Conservation (phyloP, 2,329 filamentous ascomycete genomes). For the Colletotrichum eremochloae region DNA sequence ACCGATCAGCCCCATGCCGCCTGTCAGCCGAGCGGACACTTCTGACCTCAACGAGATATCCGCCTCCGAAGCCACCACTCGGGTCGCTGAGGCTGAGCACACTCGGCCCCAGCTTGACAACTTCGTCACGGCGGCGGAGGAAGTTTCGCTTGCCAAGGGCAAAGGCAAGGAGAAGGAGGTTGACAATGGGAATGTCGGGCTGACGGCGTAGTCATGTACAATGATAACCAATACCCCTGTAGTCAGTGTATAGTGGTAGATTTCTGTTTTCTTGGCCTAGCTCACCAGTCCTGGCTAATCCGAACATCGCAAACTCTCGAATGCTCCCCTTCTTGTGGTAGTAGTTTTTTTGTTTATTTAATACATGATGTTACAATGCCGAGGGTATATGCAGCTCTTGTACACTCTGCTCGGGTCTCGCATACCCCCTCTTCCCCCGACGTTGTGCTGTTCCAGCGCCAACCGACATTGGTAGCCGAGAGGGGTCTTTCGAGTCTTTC, state of each 20-base stretch:
- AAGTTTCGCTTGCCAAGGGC: slow-evolving; percentile 49
- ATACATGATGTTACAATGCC: slow-evolving; percentile 41
- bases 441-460: neutral
- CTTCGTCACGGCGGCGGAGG: slow-evolving; percentile 67
- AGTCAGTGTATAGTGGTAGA: neutral
- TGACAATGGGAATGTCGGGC: neutral
- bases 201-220: slow-evolving; percentile 13
- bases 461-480: neutral
- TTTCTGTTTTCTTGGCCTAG: neutral
- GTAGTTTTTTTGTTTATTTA: slow-evolving; percentile 17
- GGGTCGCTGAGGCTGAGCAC: slow-evolving; percentile 11
- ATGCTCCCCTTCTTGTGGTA: neutral
- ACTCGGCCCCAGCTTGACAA: slow-evolving; percentile 62
- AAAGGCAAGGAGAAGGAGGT: slow-evolving; percentile 39
- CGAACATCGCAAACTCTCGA: neutral
- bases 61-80: slow-evolving; percentile 13
- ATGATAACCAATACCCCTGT: slow-evolving; percentile 4
- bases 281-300: too few relatives aligned
- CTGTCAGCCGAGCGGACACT: slow-evolving; percentile 7
- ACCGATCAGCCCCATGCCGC: slow-evolving; percentile 50
- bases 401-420: neutral
- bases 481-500: slow-evolving; percentile 1
- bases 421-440: neutral
- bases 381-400: slow-evolving; percentile 39
- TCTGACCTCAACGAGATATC: neutral